These are phyloP conservation scores for Wallemia mellicola DNA, from an alignment of 1,284 basidiomycete species.

Conservation along the genomic window DNA sequence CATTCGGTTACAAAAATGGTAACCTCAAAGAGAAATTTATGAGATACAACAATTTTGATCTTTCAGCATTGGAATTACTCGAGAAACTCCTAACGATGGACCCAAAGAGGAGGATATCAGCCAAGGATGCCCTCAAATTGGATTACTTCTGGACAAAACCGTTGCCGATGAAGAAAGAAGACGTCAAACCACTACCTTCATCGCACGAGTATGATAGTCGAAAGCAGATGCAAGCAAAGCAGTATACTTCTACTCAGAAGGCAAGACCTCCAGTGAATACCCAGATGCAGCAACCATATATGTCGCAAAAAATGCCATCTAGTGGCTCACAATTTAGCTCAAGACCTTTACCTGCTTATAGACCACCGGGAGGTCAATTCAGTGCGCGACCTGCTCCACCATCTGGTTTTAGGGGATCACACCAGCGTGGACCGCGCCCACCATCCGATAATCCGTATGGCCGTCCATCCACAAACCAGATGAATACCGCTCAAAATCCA, in stretches of 20 bases:
- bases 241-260: conserved; percentile 6
- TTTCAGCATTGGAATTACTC: conserved; percentile 15
- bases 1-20: not conserved
- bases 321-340: not conserved
- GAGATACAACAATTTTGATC: conserved; percentile 1
- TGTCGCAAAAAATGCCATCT: not conserved
- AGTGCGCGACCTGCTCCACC: not conserved
- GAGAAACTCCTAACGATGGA: conserved; percentile 21
- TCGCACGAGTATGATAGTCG: conserved; percentile 62
- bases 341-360: not conserved
- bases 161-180: conserved; percentile 1
- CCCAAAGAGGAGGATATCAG: conserved; percentile 22
- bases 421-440: not conserved
- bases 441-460: not conserved
- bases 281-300: too few species aligned
- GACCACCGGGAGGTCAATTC: too few species aligned
- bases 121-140: conserved; percentile 20
- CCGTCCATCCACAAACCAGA: too few species aligned
- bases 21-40: conserved; percentile 3
- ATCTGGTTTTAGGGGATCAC: not conserved
- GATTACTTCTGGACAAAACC: conserved; percentile 44
- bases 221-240: conserved; percentile 23
- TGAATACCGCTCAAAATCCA: too few species aligned
- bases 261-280: too few species aligned
- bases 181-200: conserved; percentile 25